These are phyloP conservation scores for Acorus calamus DNA, from an alignment of 106 monocot species.

Conservation along the genomic window DNA sequence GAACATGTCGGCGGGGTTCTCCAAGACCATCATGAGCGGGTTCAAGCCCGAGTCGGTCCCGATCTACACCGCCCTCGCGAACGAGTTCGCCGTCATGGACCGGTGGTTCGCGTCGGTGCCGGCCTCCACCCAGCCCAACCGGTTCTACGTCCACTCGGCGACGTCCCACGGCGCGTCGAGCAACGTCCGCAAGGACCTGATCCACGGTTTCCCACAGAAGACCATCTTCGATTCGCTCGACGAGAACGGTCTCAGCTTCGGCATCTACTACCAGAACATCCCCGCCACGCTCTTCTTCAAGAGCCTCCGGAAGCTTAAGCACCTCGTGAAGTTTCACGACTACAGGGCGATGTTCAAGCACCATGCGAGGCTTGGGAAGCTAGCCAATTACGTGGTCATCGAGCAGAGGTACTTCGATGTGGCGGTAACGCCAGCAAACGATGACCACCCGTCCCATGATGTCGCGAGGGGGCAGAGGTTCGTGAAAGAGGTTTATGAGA, in stretches of 20 bases:
- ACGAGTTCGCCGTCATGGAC: too few species aligned
- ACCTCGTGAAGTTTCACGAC: conserved; percentile 52
- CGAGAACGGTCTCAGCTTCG: conserved; percentile 46
- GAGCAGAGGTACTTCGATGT: conserved; percentile 75
- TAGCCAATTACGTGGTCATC: conserved; percentile 69
- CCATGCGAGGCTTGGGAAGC: conserved; percentile 53
- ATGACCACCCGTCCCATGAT: conserved; percentile 83
- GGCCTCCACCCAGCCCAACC: conserved; percentile 80
- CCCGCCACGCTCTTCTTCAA: conserved; percentile 74
- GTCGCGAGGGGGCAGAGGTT: conserved; percentile 65
- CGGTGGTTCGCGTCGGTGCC: conserved; percentile 84
- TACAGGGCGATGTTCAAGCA: conserved; percentile 60
- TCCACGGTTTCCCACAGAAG: conserved; percentile 74
- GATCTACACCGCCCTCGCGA: too few species aligned
- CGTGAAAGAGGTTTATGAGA: conserved; percentile 78
- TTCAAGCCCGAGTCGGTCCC: too few species aligned
- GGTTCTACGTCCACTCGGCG: conserved; percentile 82
- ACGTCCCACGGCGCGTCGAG: conserved; percentile 74
- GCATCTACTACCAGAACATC: conserved; percentile 87
- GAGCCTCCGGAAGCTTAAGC: conserved; percentile 61
- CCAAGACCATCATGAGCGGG: too few species aligned
- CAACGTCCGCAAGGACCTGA: conserved; percentile 73
- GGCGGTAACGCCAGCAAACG: conserved; percentile 55
- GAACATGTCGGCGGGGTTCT: too few species aligned
- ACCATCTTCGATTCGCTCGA: conserved; percentile 78